These are phyloP conservation scores for Mrakia blollopis DNA, from an alignment of 768 basidiomycete genomes.

Conservation along the genomic window DNA sequence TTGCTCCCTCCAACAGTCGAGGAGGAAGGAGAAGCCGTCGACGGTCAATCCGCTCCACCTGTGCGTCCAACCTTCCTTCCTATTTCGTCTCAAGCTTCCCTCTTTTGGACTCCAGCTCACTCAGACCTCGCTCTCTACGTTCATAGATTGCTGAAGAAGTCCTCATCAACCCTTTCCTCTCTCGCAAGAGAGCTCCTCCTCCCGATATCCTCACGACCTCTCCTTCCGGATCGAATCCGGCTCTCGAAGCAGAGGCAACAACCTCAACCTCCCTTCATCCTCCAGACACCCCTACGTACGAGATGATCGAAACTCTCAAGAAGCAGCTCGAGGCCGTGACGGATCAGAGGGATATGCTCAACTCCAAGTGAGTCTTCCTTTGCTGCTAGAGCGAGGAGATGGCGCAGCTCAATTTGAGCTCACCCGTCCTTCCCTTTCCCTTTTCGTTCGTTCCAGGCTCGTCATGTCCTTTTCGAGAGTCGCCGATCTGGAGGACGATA, in stretches of 20 bases:
- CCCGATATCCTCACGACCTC: conserved; percentile 5
- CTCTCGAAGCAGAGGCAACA: not conserved
- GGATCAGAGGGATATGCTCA: conserved; percentile 32
- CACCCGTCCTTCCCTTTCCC: not conserved
- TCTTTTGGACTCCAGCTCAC: not conserved
- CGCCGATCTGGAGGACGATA: conserved; percentile 84
- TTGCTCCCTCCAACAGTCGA: not conserved
- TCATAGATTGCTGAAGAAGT: not conserved
- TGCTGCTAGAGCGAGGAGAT: not conserved
- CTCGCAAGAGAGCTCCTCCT: not conserved
- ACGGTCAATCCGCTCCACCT: not conserved
- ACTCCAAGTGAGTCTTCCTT: conserved; percentile 23
- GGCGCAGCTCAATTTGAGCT: not conserved
- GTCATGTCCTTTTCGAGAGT: conserved; percentile 86
- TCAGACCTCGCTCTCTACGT: not conserved
- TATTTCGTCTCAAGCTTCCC: not conserved
- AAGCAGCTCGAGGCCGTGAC: conserved; percentile 20
- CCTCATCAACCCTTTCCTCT: not conserved
- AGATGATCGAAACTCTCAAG: conserved; percentile 16
- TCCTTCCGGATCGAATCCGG: not conserved
- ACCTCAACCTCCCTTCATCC: not conserved
- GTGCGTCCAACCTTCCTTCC: not conserved
- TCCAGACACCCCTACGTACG: conserved; percentile 7
- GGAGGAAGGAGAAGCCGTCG: not conserved
- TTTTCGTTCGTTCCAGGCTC: conserved; percentile 47